These are phyloP conservation scores for Sphagnurus paluster DNA, from an alignment of 1,284 basidiomycete species.

Conservation along the genomic window DNA sequence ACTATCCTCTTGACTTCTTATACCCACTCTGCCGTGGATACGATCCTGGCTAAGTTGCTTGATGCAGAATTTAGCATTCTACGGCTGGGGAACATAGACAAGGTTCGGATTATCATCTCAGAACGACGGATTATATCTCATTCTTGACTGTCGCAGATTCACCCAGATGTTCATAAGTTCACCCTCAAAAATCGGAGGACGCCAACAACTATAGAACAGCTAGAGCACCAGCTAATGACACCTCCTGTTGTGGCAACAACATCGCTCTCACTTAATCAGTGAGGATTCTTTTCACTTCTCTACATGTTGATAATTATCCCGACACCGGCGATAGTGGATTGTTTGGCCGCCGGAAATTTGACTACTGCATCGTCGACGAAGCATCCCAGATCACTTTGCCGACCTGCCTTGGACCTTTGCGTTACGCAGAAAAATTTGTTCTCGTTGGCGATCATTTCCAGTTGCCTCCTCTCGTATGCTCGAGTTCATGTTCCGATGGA, in stretches of 20 bases:
- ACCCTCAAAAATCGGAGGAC: slow-evolving; percentile 60
- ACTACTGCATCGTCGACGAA: slow-evolving; percentile 98
- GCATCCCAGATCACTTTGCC: slow-evolving; percentile 98
- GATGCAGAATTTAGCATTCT: slow-evolving; percentile 72
- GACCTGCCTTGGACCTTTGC: slow-evolving; percentile 90
- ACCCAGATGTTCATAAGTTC: slow-evolving; percentile 74
- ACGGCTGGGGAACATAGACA: slow-evolving; percentile 88
- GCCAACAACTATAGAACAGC: slow-evolving; percentile 69
- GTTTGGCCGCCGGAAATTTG: slow-evolving; percentile 84
- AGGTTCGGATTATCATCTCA: slow-evolving; percentile 51
- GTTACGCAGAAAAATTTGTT: slow-evolving; percentile 89
- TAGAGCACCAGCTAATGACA: slow-evolving; percentile 78
- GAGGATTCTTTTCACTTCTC: slow-evolving; percentile 30
- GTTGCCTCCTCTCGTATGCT: slow-evolving; percentile 84
- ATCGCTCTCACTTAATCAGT: slow-evolving; percentile 93
- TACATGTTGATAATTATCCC: neutral
- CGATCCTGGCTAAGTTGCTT: slow-evolving; percentile 82
- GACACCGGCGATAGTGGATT: slow-evolving; percentile 56
- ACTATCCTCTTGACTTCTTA: slow-evolving; percentile 89
- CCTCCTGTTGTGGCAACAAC: slow-evolving; percentile 97
- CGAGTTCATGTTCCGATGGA: neutral
- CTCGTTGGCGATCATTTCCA: slow-evolving; percentile 98
- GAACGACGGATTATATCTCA: neutral
- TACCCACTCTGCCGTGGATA: slow-evolving; percentile 98
- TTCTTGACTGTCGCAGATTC: slow-evolving; percentile 51